Base-by-base conservation (phyloP, 202 grass and related monocot genomes). In the Eragrostis tef region DNA sequence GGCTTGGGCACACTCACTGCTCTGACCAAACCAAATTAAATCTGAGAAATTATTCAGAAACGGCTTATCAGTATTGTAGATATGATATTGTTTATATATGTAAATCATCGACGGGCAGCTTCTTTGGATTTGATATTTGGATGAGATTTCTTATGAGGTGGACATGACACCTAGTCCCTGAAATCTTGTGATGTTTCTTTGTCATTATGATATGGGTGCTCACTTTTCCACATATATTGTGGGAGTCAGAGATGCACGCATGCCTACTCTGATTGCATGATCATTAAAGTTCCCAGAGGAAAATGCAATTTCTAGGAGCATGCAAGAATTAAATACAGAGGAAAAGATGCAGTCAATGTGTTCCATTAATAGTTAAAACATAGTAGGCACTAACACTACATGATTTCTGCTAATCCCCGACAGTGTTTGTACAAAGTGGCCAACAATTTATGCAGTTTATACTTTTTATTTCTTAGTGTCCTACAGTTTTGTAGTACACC, bases 41-140 rank as follows among this genome's bases (percentile, higher is more conserved):
- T 10, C 9, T 77, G 64, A 41, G 12, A 49, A 67, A 48, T 10
- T 48, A 60, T 19, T 56, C 50, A 7, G 42, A 44, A 44, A 44
- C 7, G 29, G 29, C 29, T 31, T 31, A 31, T 31, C 29, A 3
- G 29, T 31, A 31, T 31, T 31, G 29, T 31, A 31, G 29, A 31
- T 31, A 31, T 3, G 29, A 31, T 39, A 39, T 39, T 39, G 34
- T 54, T 54, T n/a, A 8, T 20, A 19, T 53, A 7, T 6, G 17
- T 54, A 59, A 41, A 45, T 79, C 26, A 71, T 70, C 78, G 74
- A 15, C 45, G 34, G n/a, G 50, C 83, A 73, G 51, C 58, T 79
- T 64, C 31, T 7, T 44, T 73, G 47, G 48, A 31, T 65, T 39
- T n/a, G 64, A 52, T 60, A 12, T 78, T 52, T 52, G 13, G 58